Conservation (phyloP, 2,329 filamentous ascomycete species). For the Stachybotrys elegans region DNA sequence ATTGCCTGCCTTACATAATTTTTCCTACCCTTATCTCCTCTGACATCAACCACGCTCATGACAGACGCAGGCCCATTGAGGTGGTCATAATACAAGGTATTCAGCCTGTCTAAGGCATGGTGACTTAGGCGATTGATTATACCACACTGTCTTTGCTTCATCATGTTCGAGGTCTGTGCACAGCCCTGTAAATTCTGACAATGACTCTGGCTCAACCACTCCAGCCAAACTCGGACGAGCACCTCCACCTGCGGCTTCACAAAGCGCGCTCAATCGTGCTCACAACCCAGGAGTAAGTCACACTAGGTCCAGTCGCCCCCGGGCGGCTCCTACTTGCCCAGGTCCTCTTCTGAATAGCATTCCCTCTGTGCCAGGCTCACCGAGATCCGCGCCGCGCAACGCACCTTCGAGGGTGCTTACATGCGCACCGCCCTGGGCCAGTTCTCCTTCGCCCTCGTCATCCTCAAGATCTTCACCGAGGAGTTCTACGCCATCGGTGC, state of each 20-base stretch:
- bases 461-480: slow-evolving; percentile 86
- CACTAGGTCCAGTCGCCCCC: background rate
- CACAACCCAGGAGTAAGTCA: slow-evolving; percentile 62
- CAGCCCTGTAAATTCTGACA: background rate
- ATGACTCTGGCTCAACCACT: background rate
- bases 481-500: slow-evolving; percentile 98
- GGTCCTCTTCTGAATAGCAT: too few species aligned
- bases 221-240: slow-evolving; percentile 61
- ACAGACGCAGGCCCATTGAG: too few species aligned
- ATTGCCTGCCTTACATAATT: too few species aligned
- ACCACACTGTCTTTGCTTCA: too few species aligned
- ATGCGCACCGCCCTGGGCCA: slow-evolving; percentile 90
- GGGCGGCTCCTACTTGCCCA: too few species aligned
- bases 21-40: too few species aligned
- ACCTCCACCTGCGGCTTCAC: slow-evolving; percentile 72
- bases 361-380: slow-evolving; percentile 63
- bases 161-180: slow-evolving; percentile 2
- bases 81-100: too few species aligned
- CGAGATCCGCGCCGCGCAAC: slow-evolving; percentile 89
- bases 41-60: too few species aligned
- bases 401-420: slow-evolving; percentile 96
- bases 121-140: too few species aligned
- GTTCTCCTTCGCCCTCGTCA: slow-evolving; percentile 90
- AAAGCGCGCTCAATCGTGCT: slow-evolving; percentile 76
- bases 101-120: too few species aligned